These are phyloP conservation scores for Phytophthora rubi DNA, from an alignment of 352 stramenopile species.

Conservation along the genomic window DNA sequence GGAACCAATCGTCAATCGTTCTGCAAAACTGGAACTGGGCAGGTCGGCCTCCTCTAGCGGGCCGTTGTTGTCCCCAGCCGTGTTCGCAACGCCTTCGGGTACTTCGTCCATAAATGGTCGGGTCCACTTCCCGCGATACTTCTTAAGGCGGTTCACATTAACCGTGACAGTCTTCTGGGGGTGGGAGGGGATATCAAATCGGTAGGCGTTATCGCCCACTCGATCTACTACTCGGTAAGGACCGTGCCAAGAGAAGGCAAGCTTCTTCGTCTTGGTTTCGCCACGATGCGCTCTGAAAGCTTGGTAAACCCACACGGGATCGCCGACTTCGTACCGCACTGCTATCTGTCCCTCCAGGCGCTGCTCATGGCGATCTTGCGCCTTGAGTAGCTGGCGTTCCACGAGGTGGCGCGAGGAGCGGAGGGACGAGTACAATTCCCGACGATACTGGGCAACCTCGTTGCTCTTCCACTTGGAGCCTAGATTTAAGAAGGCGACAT, in stretches of 20 bases:
- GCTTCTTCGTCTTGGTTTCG: background rate
- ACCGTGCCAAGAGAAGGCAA: conserved; percentile 4
- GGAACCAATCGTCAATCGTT: too few species aligned
- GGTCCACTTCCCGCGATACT: too few species aligned
- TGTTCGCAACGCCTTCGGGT: too few species aligned
- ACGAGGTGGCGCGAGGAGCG: background rate
- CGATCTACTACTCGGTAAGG: background rate
- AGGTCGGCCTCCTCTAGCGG: too few species aligned
- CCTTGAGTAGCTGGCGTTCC: background rate
- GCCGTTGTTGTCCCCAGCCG: too few species aligned
- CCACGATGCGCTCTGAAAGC: background rate
- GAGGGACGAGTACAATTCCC: background rate
- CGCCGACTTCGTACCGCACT: background rate
- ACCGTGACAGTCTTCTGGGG: background rate
- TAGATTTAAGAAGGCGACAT: conserved; percentile 15
- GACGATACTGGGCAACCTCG: background rate
- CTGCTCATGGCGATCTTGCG: conserved; percentile 3
- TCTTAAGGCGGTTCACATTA: too few species aligned
- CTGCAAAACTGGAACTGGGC: too few species aligned
- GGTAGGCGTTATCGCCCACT: background rate
- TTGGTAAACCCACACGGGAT: conserved; percentile 1
- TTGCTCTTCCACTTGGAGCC: background rate
- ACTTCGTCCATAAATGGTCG: too few species aligned
- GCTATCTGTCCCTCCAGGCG: background rate
- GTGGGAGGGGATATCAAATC: background rate